Conservation (phyloP, 1,284 basidiomycete genomes). For the Moniliella sp. region DNA sequence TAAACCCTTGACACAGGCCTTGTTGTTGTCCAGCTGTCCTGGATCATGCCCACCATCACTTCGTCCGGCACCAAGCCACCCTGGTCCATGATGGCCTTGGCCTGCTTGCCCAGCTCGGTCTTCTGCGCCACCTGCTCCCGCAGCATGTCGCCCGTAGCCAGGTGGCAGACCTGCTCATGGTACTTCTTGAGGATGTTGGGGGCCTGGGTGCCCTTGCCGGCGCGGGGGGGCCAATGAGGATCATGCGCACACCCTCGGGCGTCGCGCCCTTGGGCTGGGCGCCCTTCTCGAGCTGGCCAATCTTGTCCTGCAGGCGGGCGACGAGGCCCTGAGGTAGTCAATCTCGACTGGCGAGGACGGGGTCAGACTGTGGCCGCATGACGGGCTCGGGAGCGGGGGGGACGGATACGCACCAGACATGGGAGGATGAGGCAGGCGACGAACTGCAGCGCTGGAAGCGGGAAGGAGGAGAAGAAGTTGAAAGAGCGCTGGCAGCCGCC, state of each 20-base stretch:
- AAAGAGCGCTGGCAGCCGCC: too few relatives aligned
- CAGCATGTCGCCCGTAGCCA: slow-evolving; percentile 23
- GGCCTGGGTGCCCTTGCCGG: slow-evolving; percentile 36
- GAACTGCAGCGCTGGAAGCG: too few relatives aligned
- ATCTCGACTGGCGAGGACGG: too few relatives aligned
- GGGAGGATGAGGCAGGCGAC: too few relatives aligned
- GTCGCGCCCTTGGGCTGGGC: slow-evolving; percentile 3
- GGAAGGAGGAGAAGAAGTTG: too few relatives aligned
- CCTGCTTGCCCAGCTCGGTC: slow-evolving; percentile 16
- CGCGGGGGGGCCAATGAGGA: slow-evolving; percentile 83
- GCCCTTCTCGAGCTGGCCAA: slow-evolving; percentile 13
- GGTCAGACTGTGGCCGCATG: too few relatives aligned
- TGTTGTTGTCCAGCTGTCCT: slow-evolving; percentile 39
- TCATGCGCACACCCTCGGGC: slow-evolving; percentile 42
- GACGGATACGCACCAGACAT: too few relatives aligned
- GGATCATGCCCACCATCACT: slow-evolving; percentile 53
- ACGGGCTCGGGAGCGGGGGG: too few relatives aligned
- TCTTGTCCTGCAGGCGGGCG: slow-evolving; percentile 28
- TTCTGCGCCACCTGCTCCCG: slow-evolving; percentile 13
- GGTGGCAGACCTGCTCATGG: slow-evolving; percentile 44
- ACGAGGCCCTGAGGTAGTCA: slow-evolving; percentile 25
- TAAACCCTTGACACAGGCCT: slow-evolving; percentile 46
- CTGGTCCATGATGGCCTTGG: slow-evolving; percentile 14
- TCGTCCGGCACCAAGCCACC: slow-evolving; percentile 28
- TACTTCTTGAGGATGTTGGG: slow-evolving; percentile 11